Conservation (phyloP, 768 basidiomycete genomes). For the Rhodotorula paludigena region DNA sequence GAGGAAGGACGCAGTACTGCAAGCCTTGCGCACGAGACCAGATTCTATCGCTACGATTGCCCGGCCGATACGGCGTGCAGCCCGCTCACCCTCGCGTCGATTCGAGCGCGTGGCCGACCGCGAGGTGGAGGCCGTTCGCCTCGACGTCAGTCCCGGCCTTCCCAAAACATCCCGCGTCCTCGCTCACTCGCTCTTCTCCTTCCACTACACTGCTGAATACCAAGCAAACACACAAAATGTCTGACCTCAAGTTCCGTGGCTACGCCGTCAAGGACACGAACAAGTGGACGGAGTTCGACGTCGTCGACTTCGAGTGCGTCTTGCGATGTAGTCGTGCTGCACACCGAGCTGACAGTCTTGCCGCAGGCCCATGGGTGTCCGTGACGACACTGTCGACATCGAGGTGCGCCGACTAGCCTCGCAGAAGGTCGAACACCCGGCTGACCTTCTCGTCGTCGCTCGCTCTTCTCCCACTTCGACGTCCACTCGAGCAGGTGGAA, state of each 20-base stretch:
- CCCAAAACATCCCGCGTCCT: not conserved
- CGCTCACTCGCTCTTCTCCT: not conserved
- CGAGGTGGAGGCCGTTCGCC: too few species aligned
- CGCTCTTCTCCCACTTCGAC: not conserved
- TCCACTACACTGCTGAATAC: not conserved
- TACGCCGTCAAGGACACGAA: not conserved
- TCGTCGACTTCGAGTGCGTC: slow-evolving; percentile 38
- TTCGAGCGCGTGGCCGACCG: too few species aligned
- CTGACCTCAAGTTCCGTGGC: not conserved
- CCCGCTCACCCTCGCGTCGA: too few species aligned
- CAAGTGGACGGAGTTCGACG: slow-evolving; percentile 13
- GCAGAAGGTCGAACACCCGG: not conserved
- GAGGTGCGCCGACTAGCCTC: slow-evolving; percentile 16
- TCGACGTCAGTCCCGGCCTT: too few species aligned
- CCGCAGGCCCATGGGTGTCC: slow-evolving; percentile 31
- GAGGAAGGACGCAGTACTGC: too few species aligned
- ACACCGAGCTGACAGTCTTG: too few species aligned
- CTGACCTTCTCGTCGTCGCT: not conserved
- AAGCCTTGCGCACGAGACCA: too few species aligned
- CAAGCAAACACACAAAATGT: not conserved
- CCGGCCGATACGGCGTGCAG: too few species aligned
- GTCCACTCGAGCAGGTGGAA: not conserved
- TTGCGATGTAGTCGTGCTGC: accelerated
- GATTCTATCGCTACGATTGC: too few species aligned
- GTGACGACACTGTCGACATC: slow-evolving; percentile 41